Percentiles rank a stretch among this genome's conserved stretches.
Conservation (phyloP, 1,284 basidiomycete genomes). For the Kwoniella shivajii region DNA sequence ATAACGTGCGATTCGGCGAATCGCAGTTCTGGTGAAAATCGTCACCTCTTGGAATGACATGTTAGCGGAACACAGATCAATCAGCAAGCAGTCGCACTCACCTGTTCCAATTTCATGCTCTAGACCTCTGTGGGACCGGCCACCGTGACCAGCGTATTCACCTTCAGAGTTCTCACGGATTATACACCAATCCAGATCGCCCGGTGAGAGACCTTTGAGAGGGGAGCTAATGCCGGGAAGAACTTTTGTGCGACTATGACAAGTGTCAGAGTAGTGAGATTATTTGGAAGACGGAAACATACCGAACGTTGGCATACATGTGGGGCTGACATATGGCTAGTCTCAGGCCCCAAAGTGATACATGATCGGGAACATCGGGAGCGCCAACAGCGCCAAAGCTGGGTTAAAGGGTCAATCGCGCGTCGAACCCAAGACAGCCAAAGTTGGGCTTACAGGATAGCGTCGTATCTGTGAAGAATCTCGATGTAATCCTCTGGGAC, state of each 20-base stretch:
- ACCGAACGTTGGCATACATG: constrained; percentile 59
- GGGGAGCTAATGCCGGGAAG: constrained; percentile 60
- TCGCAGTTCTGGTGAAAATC: constrained; percentile 59
- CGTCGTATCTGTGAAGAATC: constrained; percentile 49
- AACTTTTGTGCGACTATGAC: constrained; percentile 56
- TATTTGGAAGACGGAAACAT: neutral
- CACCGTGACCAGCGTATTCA: constrained; percentile 62
- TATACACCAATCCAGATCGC: constrained; percentile 60
- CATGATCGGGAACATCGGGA: constrained; percentile 60
- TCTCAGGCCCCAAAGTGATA: constrained; percentile 61
- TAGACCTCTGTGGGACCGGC: constrained; percentile 52
- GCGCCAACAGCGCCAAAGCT: constrained; percentile 54
- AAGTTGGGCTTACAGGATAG: constrained; percentile 45
- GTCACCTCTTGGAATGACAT: constrained; percentile 52
- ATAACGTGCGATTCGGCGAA: constrained; percentile 60
- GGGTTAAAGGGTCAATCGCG: neutral
- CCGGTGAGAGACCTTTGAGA: constrained; percentile 48
- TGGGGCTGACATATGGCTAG: constrained; percentile 61
- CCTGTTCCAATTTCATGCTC: constrained; percentile 52
- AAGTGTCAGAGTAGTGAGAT: neutral
- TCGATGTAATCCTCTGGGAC: constrained; percentile 54
- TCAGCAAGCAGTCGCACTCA: constrained; percentile 48
- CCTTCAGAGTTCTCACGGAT: constrained; percentile 63
- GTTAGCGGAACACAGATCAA: constrained; percentile 23
- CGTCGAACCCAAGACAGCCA: neutral